Percentiles rank a stretch among this genome's conserved stretches.
phyloP scores from a whole-genome alignment of 495 filamentous ascomycete species.

The Tuber umbilicatum region DNA sequence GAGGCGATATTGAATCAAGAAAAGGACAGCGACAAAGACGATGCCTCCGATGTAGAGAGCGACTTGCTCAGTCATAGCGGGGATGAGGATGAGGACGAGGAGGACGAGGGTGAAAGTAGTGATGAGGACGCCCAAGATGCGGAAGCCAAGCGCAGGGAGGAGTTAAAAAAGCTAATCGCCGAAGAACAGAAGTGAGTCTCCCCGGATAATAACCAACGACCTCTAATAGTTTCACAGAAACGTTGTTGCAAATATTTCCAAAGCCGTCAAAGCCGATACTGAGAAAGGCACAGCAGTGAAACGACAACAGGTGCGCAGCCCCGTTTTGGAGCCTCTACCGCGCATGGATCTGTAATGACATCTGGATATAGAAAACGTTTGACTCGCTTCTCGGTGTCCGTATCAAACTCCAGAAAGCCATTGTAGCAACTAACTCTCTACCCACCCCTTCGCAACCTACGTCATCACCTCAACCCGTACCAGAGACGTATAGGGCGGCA shows the following conservation, averaged over 20 bases:
- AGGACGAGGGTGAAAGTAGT: conserved; percentile 32
- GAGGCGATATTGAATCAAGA: conserved; percentile 38
- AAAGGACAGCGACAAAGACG: conserved; percentile 45
- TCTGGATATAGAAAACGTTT: conserved; percentile 53
- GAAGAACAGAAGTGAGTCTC: conserved; percentile 55
- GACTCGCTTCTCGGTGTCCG: conserved; percentile 79
- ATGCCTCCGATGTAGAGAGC: conserved; percentile 36
- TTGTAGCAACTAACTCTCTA: conserved; percentile 74
- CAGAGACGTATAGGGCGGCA: conserved; percentile 58
- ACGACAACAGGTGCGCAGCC: conserved; percentile 53
- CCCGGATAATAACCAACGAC: background rate
- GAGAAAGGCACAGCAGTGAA: conserved; percentile 81
- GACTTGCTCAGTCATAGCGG: conserved; percentile 23
- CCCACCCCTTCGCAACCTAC: conserved; percentile 39
- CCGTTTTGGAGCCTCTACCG: background rate
- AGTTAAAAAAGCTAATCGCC: conserved; percentile 62
- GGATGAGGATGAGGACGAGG: conserved; percentile 28
- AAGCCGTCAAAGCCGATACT: conserved; percentile 69
- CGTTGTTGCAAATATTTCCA: conserved; percentile 61
- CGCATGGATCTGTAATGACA: conserved; percentile 5
- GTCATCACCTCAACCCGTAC: conserved; percentile 14
- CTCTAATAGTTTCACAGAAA: conserved; percentile 35
- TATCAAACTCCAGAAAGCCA: conserved; percentile 83
- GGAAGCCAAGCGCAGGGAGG: conserved; percentile 46
- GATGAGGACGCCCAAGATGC: conserved; percentile 27